Conservation (phyloP, 108 stramenopile genomes). For the Nitzschia sp. region DNA sequence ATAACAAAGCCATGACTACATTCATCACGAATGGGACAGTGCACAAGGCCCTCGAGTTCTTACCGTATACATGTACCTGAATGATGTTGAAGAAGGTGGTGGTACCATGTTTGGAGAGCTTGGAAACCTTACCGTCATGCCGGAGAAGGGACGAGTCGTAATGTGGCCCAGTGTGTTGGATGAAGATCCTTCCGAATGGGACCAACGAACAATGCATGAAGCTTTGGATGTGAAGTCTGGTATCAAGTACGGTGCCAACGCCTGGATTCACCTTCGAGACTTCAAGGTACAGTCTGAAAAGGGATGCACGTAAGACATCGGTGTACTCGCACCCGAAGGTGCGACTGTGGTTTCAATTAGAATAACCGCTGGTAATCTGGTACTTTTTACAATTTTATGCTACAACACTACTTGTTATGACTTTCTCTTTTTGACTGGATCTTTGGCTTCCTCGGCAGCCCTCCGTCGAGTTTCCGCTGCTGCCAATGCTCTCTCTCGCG, state of each 20-base stretch:
- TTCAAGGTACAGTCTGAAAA: conserved; percentile 52
- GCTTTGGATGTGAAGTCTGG: conserved; percentile 81
- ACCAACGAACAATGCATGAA: conserved; percentile 75
- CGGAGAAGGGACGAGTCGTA: conserved; percentile 69
- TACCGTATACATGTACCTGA: conserved; percentile 85
- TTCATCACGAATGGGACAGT: conserved; percentile 33
- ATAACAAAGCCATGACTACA: conserved; percentile 39
- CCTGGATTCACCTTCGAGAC: conserved; percentile 80
- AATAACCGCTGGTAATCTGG: not conserved
- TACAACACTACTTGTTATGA: not conserved
- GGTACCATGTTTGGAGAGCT: conserved; percentile 68
- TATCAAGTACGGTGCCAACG: conserved; percentile 84
- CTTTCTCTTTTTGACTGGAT: too few relatives aligned
- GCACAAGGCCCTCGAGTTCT: conserved; percentile 69
- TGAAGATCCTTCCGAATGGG: conserved; percentile 51
- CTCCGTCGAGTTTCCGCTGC: conserved; percentile 61
- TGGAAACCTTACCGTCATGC: conserved; percentile 54
- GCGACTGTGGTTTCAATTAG: not conserved
- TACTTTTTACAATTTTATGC: not conserved
- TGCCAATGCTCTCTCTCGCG: conserved; percentile 57
- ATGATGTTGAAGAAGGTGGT: conserved; percentile 89
- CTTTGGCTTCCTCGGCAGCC: not conserved
- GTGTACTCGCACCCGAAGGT: too few relatives aligned
- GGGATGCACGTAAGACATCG: conserved; percentile 45
- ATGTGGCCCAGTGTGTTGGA: conserved; percentile 81